Evolutionary conservation across 176 grass and related monocot genomes (phyloP).

Genomic region (Saccharum spontaneum): DNA sequence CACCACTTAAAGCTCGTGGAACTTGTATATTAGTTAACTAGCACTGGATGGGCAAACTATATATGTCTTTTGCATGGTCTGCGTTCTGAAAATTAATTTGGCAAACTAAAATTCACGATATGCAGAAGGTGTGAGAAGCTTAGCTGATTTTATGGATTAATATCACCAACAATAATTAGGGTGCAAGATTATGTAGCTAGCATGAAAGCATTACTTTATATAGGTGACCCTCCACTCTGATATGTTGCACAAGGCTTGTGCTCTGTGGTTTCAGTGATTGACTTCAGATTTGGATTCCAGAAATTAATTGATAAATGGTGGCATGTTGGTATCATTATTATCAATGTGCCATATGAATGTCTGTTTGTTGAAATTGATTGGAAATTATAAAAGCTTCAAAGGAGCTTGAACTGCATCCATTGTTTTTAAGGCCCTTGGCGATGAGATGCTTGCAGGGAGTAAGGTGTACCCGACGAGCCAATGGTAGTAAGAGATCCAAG

Average conservation of each 20-base stretch:
- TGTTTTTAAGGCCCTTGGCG: not conserved
- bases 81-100: not conserved
- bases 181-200: not conserved
- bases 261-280: not conserved
- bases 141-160: not conserved
- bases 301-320: not conserved
- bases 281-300: not conserved
- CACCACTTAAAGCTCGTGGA: not conserved
- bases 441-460: not conserved
- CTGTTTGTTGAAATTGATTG: not conserved
- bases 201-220: not conserved
- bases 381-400: not conserved
- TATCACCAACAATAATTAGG: not conserved
- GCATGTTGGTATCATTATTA: not conserved
- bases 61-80: not conserved
- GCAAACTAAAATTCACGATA: not conserved
- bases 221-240: not conserved
- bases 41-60: constrained; percentile 10
- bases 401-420: not conserved
- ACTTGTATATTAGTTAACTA: constrained; percentile 17
- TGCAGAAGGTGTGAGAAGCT: not conserved
- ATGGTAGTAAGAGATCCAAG: not conserved
- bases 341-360: not conserved
- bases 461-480: not conserved
- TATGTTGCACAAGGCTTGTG: not conserved